Evolutionary conservation across 1,284 basidiomycete genomes (phyloP).

Genomic region (Tetrapyrgos nigripes): DNA sequence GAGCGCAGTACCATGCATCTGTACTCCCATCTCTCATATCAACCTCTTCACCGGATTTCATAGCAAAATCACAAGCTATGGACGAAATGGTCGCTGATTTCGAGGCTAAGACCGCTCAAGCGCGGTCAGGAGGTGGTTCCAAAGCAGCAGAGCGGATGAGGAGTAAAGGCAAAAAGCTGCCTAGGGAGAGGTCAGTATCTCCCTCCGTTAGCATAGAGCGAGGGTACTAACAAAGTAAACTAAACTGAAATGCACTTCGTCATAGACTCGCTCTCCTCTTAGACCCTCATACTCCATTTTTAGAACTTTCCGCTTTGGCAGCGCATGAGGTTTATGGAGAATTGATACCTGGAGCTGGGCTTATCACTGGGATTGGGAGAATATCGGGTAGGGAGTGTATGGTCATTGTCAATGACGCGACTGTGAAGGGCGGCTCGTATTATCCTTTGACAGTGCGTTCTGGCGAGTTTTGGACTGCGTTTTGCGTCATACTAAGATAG

Average conservation of each 20-base stretch:
- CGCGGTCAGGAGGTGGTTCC: conserved; percentile 66
- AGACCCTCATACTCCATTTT: conserved; percentile 89
- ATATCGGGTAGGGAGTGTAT: conserved; percentile 88
- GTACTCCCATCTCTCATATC: conserved; percentile 77
- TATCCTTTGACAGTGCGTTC: conserved; percentile 84
- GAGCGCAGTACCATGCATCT: conserved; percentile 64
- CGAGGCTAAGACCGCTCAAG: conserved; percentile 60
- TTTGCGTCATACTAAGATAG: conserved; percentile 3
- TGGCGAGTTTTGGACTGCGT: neutral
- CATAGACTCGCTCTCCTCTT: conserved; percentile 61
- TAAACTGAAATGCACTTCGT: neutral
- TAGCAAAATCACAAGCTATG: conserved; percentile 70
- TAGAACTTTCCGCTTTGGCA: conserved; percentile 88
- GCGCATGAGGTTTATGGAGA: conserved; percentile 87
- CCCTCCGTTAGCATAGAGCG: conserved; percentile 12
- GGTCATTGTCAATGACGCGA: conserved; percentile 92
- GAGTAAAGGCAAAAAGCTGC: conserved; percentile 85
- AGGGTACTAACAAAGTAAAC: neutral
- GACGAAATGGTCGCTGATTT: conserved; percentile 69
- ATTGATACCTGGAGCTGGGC: conserved; percentile 85
- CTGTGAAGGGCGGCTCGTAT: conserved; percentile 93
- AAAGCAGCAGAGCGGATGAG: conserved; percentile 83
- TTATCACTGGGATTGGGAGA: conserved; percentile 88
- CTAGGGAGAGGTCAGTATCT: conserved; percentile 85
- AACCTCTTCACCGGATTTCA: conserved; percentile 73